Percentiles rank a stretch among this genome's conserved stretches.
Evolutionary conservation across 176 grass and related monocot genomes (phyloP).

Genomic region (Eleusine coracana): DNA sequence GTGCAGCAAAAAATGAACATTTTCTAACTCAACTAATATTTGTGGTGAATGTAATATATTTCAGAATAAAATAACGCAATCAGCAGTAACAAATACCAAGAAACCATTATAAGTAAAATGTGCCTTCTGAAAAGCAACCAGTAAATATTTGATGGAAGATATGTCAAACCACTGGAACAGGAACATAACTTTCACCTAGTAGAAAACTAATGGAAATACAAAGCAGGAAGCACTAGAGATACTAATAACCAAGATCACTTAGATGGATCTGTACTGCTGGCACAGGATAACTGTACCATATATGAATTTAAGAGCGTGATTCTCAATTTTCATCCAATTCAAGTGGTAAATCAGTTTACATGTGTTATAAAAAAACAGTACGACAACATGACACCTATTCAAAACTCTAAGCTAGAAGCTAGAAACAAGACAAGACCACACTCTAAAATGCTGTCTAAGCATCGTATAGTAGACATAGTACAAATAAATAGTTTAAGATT

Average conservation of each 20-base stretch:
- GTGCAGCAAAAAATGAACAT: slow-evolving; percentile 5
- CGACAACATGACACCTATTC: background rate
- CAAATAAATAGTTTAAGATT: background rate
- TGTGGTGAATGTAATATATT: background rate
- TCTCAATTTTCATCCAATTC: slow-evolving; percentile 21
- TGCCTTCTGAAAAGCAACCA: background rate
- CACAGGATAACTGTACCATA: background rate
- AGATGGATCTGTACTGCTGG: background rate
- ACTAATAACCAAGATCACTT: background rate
- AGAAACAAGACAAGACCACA: background rate
- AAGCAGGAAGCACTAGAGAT: background rate
- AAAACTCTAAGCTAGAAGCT: background rate
- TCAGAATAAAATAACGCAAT: background rate
- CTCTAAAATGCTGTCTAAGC: slow-evolving; percentile 3
- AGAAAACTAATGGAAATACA: background rate
- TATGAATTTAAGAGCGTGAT: background rate
- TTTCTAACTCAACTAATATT: too few relatives aligned
- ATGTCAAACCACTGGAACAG: background rate
- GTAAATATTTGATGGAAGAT: too few relatives aligned
- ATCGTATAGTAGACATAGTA: background rate
- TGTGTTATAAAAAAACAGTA: background rate
- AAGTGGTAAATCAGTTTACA: background rate
- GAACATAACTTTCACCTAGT: background rate
- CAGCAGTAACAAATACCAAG: background rate
- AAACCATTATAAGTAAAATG: background rate